Base-by-base conservation (phyloP, 2,329 filamentous ascomycete species). In the Ceratocystis albifundus region DNA sequence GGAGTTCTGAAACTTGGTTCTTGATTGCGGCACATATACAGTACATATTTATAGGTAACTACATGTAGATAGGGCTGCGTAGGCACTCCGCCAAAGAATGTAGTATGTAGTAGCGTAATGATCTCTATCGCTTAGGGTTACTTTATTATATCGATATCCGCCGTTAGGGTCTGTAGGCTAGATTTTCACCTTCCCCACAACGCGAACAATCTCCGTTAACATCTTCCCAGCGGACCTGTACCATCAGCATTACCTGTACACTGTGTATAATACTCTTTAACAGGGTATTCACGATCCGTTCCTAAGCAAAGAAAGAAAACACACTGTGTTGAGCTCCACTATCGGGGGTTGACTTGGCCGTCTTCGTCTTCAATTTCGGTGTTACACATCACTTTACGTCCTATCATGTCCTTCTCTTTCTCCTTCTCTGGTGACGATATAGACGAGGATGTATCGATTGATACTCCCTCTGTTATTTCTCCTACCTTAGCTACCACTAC, bases 401-500 rank as follows among this genome's bases (percentile, higher is more conserved):
- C 32, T 50, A 64, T 20, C 66, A 77, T 77, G 78, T 76, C 81
- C 3, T 85, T 85, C 71, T 82, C 82, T 53, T 87, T 87, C 71
- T 80, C 79, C 20, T 86, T 86, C 71, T 77, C 79, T 17, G 84
- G 84, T 41, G 84, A 87, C 68, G 84, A 87, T 70, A 87, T 87
- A 77, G 82, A 85, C 69, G 77, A 78, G 36, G 76, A 78, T 44
- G 75, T 75, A 36, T 30, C 50, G 32, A 20, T 61, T 65, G 71
- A 72, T 22, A 72, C 72, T 44, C 69, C 70, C 36, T 67, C 67
- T 65, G 62, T 15, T 55, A 10, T 30, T 30, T 15, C 17, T 32
- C 4, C 53, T 57, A 17, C 53, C 15, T 57, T 30, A 17, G 25
- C 69, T 70, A 69, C 28, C 28, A 12, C 46, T n/a, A 10, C 20